Evolutionary conservation across 2,329 filamentous ascomycete genomes (phyloP).

Genomic region (Aspergillus carbonarius): DNA sequence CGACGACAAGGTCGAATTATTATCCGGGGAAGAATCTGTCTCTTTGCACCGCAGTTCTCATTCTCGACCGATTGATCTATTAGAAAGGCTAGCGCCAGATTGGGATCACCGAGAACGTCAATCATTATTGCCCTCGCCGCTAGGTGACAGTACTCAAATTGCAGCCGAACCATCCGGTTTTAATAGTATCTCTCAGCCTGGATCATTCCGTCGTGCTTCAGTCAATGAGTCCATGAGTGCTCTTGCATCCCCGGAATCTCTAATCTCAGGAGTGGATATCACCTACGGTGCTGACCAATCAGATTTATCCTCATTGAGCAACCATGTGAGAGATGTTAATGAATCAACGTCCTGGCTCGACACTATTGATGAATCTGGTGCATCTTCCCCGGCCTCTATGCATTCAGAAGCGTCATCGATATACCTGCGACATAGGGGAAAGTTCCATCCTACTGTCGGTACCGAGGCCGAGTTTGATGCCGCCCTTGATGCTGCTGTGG

Average conservation of each 20-base stretch:
- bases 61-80: slow-evolving; percentile 24
- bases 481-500: slow-evolving; percentile 89
- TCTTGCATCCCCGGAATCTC: not conserved
- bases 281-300: slow-evolving; percentile 11
- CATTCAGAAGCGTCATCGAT: slow-evolving; percentile 76
- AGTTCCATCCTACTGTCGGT: slow-evolving; percentile 65
- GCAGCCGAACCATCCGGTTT: slow-evolving; percentile 10
- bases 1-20: slow-evolving; percentile 40
- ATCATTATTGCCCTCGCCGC: slow-evolving; percentile 37
- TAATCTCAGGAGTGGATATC: not conserved
- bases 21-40: slow-evolving; percentile 54
- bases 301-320: slow-evolving; percentile 23
- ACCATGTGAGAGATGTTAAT: slow-evolving; percentile 56
- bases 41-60: slow-evolving; percentile 50
- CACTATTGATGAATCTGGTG: slow-evolving; percentile 86
- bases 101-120: slow-evolving; percentile 39
- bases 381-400: slow-evolving; percentile 74
- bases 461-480: slow-evolving; percentile 92
- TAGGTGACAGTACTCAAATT: slow-evolving; percentile 30
- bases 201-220: slow-evolving; percentile 10
- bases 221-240: not conserved
- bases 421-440: slow-evolving; percentile 66
- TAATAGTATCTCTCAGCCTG: slow-evolving; percentile 39
- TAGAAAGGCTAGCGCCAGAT: slow-evolving; percentile 26
- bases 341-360: slow-evolving; percentile 92